Evolutionary conservation across 768 basidiomycete genomes (phyloP), one percentile per base, ranked within the genome.

Genomic region (Russula ochroleuca): DNA sequence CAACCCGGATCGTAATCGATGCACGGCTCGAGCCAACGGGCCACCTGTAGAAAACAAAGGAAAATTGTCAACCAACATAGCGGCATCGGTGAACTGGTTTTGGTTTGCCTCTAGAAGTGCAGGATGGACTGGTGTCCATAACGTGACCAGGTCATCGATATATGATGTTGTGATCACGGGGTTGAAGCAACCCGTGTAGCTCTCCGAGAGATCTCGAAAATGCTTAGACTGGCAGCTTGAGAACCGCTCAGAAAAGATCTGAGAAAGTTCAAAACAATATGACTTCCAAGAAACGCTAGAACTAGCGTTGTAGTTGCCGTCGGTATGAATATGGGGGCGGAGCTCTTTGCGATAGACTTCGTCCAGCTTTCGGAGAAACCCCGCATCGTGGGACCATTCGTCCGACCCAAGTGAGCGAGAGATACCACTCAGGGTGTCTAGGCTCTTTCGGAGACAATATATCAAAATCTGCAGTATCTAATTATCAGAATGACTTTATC

Each of bases 21-120:
- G 45, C 56, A 61, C 1, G 64, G 64, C 8, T 65, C 64, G 21
- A 65, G n/a, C 64, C 64, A 65, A 8, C 60, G 53, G 31, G 64
- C 56, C 13, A 64, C 59, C 63, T 64, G 31, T 3, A 3, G 10
- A 9, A 41, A 28, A 28, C 2, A 28, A 28, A 28, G 28, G 17
- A 41, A 15, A 17, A n/a, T 11, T 15, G 31, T 53, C 49, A 48
- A 21, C 19, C 6, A 35, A 23, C 10, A 21, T 41, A 5, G 13
- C 17, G 40, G 5, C 28, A 5, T 31, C 41, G 14, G 21, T 25
- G 7, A 37, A 61, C 6, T 13, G 5, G 3, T 38, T 28, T 41
- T n/a, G 7, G 3, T 14, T 49, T 62, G 19, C 61, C 61, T 62
- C 61, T 21, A 56, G 31, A 49, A 62, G 53, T 7, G 61, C 61